These are phyloP conservation scores for Malus hybrid DNA, from an alignment of 331 rosid species.

Conservation along the genomic window DNA sequence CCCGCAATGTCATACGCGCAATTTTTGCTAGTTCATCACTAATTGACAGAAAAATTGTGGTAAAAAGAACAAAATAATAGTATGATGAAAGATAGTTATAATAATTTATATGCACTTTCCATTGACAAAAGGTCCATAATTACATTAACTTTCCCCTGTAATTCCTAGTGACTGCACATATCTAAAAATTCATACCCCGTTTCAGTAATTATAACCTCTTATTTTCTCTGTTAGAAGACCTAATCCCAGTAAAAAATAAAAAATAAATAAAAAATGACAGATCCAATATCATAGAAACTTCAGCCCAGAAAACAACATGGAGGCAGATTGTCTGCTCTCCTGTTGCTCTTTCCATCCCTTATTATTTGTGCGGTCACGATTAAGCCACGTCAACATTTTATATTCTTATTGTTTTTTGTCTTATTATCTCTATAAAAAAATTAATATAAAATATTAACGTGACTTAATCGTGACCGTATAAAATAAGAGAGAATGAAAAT, in stretches of 20 bases:
- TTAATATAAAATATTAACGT: no score
- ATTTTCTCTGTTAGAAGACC: constrained; percentile 11
- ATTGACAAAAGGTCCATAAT: background rate
- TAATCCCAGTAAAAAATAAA: background rate
- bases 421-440: no score
- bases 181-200: constrained; percentile 4
- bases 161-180: constrained; percentile 9
- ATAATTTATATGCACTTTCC: constrained; percentile 9
- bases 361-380: no score
- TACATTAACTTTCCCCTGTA: constrained; percentile 7
- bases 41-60: background rate
- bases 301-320: background rate
- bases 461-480: no score
- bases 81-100: background rate
- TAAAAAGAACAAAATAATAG: background rate
- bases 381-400: no score
- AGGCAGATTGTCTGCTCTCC: no score
- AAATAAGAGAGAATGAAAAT: no score
- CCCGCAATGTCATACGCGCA: no score
- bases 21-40: background rate
- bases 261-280: background rate
- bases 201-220: constrained; percentile 9
- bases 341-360: no score
- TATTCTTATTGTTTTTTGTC: no score
- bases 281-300: background rate